phyloP scores from a whole-genome alignment of 257 asterid genomes.

The Penstemon newberryi region DNA sequence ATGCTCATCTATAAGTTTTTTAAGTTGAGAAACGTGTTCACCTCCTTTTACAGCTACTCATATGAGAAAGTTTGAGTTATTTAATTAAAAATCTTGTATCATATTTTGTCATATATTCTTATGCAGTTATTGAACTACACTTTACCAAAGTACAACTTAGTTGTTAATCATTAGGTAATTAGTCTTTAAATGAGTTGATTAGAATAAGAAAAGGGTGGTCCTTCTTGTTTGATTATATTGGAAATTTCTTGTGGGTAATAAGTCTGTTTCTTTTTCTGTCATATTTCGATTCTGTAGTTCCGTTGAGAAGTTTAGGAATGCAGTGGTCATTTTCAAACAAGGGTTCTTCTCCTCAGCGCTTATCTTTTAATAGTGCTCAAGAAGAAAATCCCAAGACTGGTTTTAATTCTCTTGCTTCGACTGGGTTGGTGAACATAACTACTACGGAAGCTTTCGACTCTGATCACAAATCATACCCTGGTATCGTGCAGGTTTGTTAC shows the following conservation, averaged over 20 bases:
- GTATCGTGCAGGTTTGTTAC: slow-evolving; percentile 49
- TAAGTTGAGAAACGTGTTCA: slow-evolving; percentile 29
- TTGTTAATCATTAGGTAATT: slow-evolving; percentile 20
- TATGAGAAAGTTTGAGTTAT: slow-evolving; percentile 13
- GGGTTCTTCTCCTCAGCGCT: slow-evolving; percentile 37
- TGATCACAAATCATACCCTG: slow-evolving; percentile 33
- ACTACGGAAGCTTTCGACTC: slow-evolving; percentile 42
- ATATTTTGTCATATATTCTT: not conserved
- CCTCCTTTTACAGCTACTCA: slow-evolving; percentile 26
- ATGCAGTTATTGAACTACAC: slow-evolving; percentile 29
- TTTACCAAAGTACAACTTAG: slow-evolving; percentile 12
- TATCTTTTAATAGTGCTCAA: slow-evolving; percentile 39
- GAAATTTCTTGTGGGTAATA: slow-evolving; percentile 13
- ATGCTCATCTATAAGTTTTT: slow-evolving; percentile 21
- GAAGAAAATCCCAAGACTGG: slow-evolving; percentile 57
- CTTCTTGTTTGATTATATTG: slow-evolving; percentile 16
- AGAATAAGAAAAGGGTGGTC: not conserved
- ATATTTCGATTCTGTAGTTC: slow-evolving; percentile 42
- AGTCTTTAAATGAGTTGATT: slow-evolving; percentile 11
- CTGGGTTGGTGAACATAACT: slow-evolving; percentile 70
- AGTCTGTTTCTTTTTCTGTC: not conserved
- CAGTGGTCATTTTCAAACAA: slow-evolving; percentile 64
- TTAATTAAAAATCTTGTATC: slow-evolving; percentile 24
- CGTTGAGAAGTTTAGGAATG: slow-evolving; percentile 51
- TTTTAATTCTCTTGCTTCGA: slow-evolving; percentile 62